Evolutionary conservation across 2,329 filamentous ascomycete genomes (phyloP).

Genomic region (Ophiostoma sp.): DNA sequence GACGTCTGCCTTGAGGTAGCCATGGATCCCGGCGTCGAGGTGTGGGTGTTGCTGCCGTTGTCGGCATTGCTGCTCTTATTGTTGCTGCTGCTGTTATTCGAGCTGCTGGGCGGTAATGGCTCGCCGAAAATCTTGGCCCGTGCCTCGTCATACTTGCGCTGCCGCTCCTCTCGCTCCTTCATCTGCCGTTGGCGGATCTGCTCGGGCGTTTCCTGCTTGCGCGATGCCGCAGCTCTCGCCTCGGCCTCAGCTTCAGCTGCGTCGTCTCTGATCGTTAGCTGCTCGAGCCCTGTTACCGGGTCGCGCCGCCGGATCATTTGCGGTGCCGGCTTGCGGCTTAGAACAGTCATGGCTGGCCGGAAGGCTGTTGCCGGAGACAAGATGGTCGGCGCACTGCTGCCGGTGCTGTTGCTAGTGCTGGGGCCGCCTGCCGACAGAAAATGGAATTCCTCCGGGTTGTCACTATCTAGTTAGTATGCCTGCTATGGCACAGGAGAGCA

Average conservation of each 20-base stretch:
- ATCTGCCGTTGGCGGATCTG: constrained; percentile 68
- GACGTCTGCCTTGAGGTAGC: constrained; percentile 21
- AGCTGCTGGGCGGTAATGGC: constrained; percentile 7
- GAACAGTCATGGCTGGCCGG: constrained; percentile 76
- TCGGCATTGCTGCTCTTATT: constrained; percentile 27
- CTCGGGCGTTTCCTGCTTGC: constrained; percentile 62
- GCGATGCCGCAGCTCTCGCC: constrained; percentile 62
- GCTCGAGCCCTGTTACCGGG: constrained; percentile 43
- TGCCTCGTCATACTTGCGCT: constrained; percentile 82
- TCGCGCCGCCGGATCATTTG: constrained; percentile 55
- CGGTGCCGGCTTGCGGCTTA: constrained; percentile 71
- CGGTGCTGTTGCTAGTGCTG: constrained; percentile 10
- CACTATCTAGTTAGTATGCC: constrained; percentile 43
- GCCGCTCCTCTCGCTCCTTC: constrained; percentile 56
- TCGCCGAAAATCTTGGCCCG: constrained; percentile 80
- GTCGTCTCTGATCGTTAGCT: constrained; percentile 43
- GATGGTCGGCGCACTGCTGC: constrained; percentile 39
- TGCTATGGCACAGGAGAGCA: neutral
- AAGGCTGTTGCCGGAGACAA: constrained; percentile 61
- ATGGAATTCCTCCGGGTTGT: constrained; percentile 67
- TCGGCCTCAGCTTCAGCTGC: constrained; percentile 63
- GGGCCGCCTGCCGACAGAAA: constrained; percentile 50
- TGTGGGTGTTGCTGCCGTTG: neutral
- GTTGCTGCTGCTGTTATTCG: constrained; percentile 28
- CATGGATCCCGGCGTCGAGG: neutral